Conservation (phyloP, 257 asterid species). For the Paraleonurus japonicus region DNA sequence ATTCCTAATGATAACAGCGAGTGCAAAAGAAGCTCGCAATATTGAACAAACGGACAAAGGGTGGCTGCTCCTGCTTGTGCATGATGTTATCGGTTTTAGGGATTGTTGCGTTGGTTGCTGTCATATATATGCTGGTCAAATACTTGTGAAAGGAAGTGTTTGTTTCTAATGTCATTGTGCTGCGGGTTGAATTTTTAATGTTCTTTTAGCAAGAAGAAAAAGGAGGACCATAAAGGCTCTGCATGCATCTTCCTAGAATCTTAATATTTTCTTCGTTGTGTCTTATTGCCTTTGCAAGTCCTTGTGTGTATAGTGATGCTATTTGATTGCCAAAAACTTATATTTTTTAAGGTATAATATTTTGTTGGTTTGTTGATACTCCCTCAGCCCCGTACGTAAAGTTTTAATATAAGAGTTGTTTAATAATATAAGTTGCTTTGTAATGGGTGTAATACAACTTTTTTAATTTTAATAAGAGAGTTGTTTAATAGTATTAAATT, state of each 20-base stretch:
- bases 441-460: no score
- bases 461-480: no score
- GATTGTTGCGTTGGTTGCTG: slow-evolving; percentile 55
- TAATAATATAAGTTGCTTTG: no score
- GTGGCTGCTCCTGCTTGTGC: slow-evolving; percentile 84
- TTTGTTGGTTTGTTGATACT: background rate
- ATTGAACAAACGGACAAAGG: slow-evolving; percentile 73
- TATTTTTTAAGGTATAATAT: background rate
- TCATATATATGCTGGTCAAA: slow-evolving; percentile 66
- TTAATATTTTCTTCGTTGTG: background rate
- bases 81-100: slow-evolving; percentile 67
- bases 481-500: no score
- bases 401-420: no score
- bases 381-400: no score
- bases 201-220: background rate
- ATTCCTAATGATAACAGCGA: slow-evolving; percentile 39
- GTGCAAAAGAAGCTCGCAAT: slow-evolving; percentile 79
- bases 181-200: background rate
- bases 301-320: background rate
- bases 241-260: slow-evolving; percentile 10
- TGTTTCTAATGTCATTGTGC: background rate
- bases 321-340: background rate
- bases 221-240: background rate
- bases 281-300: background rate
- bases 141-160: slow-evolving; percentile 43